A percentile compares a stretch with the other conserved stretches of the same genome.
Evolutionary conservation across 2,329 filamentous ascomycete genomes (phyloP).

Genomic region (Diaporthe destruens): DNA sequence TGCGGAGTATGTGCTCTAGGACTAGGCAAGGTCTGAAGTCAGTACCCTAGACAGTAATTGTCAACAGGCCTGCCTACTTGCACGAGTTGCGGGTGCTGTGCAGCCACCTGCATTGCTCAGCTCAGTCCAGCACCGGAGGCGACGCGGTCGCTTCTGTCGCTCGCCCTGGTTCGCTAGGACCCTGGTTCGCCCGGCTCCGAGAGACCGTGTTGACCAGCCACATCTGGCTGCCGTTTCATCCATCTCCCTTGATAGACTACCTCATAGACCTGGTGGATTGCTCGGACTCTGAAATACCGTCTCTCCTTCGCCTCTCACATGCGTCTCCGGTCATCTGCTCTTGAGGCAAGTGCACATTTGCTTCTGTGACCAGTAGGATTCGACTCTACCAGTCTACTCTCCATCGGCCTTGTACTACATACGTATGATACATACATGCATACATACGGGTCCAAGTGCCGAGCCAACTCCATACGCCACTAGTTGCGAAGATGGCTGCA

Average conservation of each 20-base stretch:
- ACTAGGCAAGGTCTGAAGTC: background rate
- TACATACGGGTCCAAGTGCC: slow-evolving; percentile 3
- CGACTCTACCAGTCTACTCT: background rate
- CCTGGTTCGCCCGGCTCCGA: slow-evolving; percentile 22
- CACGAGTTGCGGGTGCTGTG: background rate
- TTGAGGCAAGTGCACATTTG: background rate
- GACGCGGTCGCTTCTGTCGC: slow-evolving; percentile 39
- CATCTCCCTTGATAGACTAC: slow-evolving; percentile 27
- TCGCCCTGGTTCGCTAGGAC: background rate
- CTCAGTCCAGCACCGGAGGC: background rate
- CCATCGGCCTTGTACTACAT: slow-evolving; percentile 7
- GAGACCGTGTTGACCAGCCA: slow-evolving; percentile 25
- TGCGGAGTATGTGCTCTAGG: background rate
- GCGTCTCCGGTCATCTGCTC: background rate
- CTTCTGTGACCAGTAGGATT: background rate
- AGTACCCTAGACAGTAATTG: background rate
- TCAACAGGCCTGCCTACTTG: background rate
- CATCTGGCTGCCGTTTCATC: slow-evolving; percentile 26
- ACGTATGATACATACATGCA: background rate
- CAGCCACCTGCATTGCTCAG: background rate
- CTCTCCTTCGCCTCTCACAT: background rate
- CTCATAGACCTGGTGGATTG: slow-evolving; percentile 21
- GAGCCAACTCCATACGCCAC: slow-evolving; percentile 6
- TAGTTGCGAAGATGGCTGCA: slow-evolving; percentile 35
- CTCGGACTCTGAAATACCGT: background rate